Evolutionary conservation across 192 early-diverging fungal genomes (phyloP), one percentile per base, ranked within the genome.

Genomic region (Gigaspora rosea): DNA sequence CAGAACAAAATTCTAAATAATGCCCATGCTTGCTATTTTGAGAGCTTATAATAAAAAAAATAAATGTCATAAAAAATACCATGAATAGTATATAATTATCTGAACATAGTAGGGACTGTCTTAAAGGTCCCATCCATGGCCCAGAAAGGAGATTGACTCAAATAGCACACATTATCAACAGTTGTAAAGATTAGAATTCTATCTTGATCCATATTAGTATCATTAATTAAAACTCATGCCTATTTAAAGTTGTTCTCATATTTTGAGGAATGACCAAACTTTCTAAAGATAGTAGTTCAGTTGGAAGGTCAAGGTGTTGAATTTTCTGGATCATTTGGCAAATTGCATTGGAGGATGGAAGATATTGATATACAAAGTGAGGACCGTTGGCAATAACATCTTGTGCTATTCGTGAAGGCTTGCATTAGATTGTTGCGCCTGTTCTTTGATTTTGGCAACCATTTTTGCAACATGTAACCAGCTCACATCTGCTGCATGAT

Each of bases 211-310:
- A 64, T 36, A 36, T 8, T 64, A 33, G 33, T 35, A 64, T 64
- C 33, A 15, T 64, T 64, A 64, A 64, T 36, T 41, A 36, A 64
- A 64, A 64, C 11, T 64, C 11, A 15, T 13, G 13, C 49, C 48
- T 13, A 69, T 50, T n/a, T 52, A 69, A 69, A 46, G 20, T 68
- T 20, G 15, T 32, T 47, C 27, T 22, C 67, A 51, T 69, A 50
- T 69, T 69, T 69, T 69, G 15, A 69, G 67, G n/a, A 69, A 69
- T 69, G 12, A 13, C 49, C 46, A 69, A 15, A 69, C 18, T 15
- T 13, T 69, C 16, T 32, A 69, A 32, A 52, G 67, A 52, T 11
- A 27, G 22, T 62, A 3, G 59, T 11, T 62, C 59, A 46, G 66
- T 11, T 16, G 66, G 66, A n/a, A 49, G 9, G 46, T 68, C 20